Percentiles rank a stretch among this genome's conserved stretches.
Conservation (phyloP, 2,329 filamentous ascomycete genomes). For the Stenocarpella maydis region DNA sequence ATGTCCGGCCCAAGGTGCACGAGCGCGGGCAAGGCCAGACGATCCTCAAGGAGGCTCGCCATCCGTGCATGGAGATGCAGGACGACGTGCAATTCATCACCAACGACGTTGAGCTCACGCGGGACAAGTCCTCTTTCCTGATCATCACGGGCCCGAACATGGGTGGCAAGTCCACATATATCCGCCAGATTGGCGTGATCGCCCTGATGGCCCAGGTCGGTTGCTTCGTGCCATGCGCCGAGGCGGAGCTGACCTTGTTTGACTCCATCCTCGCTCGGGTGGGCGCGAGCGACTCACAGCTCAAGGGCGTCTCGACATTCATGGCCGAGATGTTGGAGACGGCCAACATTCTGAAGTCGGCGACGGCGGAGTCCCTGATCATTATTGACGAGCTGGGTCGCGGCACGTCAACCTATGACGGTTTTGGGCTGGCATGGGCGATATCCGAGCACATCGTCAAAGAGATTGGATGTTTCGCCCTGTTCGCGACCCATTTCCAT, state of each 20-base stretch:
- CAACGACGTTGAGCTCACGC: constrained; percentile 86
- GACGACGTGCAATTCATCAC: constrained; percentile 99
- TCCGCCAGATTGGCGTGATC: constrained; percentile 95
- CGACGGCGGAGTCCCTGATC: constrained; percentile 93
- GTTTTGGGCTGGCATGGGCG: constrained; percentile 98
- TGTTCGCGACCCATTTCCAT: constrained; percentile 99
- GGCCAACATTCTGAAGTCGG: constrained; percentile 96
- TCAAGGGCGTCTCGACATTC: constrained; percentile 97
- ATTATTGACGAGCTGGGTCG: constrained; percentile 98
- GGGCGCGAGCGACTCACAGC: constrained; percentile 92
- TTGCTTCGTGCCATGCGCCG: constrained; percentile 91
- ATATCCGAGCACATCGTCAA: constrained; percentile 97
- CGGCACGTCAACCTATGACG: constrained; percentile 97
- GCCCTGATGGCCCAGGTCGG: constrained; percentile 97
- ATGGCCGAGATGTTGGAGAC: constrained; percentile 99
- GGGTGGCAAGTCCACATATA: constrained; percentile 99
- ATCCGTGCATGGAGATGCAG: constrained; percentile 98
- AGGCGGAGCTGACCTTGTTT: constrained; percentile 93
- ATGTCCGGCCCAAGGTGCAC: constrained; percentile 91
- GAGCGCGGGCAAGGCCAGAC: constrained; percentile 88
- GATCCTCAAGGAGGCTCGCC: constrained; percentile 88
- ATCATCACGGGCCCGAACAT: constrained; percentile 99
- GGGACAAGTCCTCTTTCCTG: constrained; percentile 85
- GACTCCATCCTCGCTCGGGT: constrained; percentile 97
- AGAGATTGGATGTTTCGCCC: constrained; percentile 91